Conservation (phyloP, 2,329 filamentous ascomycete species). For the Stenocarpella maydis region DNA sequence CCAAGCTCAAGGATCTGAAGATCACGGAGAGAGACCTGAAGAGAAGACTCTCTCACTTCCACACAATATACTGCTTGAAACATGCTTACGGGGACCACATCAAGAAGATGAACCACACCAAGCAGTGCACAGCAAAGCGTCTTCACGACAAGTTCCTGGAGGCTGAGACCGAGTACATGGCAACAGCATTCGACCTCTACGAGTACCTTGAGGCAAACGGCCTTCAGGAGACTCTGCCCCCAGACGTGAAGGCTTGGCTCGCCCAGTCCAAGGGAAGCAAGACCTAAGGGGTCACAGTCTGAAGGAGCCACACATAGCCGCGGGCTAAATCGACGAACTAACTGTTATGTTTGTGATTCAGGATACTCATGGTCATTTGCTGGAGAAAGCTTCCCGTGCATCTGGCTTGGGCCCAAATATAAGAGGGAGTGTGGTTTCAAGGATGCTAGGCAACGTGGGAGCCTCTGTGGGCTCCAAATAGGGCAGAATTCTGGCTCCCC, state of each 20-base stretch:
- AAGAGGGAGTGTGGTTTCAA: too few species aligned
- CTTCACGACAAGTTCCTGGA: background rate
- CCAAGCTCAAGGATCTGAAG: constrained; percentile 2
- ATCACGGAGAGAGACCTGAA: background rate
- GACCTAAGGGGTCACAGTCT: background rate
- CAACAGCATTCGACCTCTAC: background rate
- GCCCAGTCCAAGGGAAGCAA: background rate
- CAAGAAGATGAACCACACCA: background rate
- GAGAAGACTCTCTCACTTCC: background rate
- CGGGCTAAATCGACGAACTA: too few species aligned
- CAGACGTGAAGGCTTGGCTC: background rate
- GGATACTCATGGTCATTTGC: too few species aligned
- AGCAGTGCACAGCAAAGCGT: background rate
- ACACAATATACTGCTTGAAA: constrained; percentile 7
- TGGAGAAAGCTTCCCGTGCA: too few species aligned
- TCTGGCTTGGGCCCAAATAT: too few species aligned
- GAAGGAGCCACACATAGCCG: background rate
- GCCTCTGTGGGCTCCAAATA: too few species aligned
- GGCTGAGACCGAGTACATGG: background rate
- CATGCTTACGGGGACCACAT: background rate
- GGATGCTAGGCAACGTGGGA: too few species aligned
- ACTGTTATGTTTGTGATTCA: too few species aligned
- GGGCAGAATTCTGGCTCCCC: too few species aligned
- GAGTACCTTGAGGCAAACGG: constrained; percentile 8
- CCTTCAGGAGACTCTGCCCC: background rate